These are phyloP conservation scores for Cyphellophora europaea DNA, from an alignment of 2,329 filamentous ascomycete genomes.

Conservation along the genomic window DNA sequence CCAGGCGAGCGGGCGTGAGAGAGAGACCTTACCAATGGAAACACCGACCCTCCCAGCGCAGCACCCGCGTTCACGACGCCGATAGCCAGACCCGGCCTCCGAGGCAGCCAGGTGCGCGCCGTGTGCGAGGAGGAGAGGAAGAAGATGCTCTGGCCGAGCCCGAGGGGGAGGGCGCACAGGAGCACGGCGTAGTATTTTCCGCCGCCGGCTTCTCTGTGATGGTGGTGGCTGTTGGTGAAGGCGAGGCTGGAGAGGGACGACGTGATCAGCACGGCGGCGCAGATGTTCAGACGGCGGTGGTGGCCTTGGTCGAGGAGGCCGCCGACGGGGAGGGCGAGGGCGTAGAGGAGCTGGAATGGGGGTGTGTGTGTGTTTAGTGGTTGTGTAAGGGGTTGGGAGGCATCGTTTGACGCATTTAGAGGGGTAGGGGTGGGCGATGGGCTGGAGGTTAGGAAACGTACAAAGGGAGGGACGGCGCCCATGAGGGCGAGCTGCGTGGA, in stretches of 20 bases:
- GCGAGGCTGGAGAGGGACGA: not conserved
- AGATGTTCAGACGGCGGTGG: conserved; percentile 1
- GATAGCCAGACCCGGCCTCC: conserved; percentile 3
- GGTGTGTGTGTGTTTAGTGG: no score
- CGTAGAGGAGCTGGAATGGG: conserved; percentile 3
- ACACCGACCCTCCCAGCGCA: conserved; percentile 1
- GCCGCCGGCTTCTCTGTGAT: conserved; percentile 1
- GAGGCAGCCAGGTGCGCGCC: conserved; percentile 4
- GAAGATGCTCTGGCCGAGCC: conserved; percentile 4
- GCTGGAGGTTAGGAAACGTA: no score
- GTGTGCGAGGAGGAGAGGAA: conserved; percentile 2
- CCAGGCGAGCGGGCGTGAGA: no score
- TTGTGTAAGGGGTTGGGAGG: no score
- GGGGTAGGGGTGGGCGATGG: no score
- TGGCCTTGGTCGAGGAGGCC: conserved; percentile 1
- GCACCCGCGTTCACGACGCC: conserved; percentile 4
- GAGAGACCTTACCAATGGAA: no score
- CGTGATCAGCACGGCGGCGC: conserved; percentile 1
- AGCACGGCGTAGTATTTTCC: conserved; percentile 3
- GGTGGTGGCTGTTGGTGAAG: conserved; percentile 1
- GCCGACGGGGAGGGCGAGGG: conserved; percentile 3
- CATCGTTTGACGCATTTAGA: no score
- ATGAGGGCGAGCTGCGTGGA: not conserved
- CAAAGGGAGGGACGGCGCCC: conserved; percentile 3
- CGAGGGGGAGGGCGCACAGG: conserved; percentile 2